A percentile compares a stretch with the other conserved stretches of the same genome.
Evolutionary conservation across 257 asterid species (phyloP).

Genomic region (Forsythia suspensa): DNA sequence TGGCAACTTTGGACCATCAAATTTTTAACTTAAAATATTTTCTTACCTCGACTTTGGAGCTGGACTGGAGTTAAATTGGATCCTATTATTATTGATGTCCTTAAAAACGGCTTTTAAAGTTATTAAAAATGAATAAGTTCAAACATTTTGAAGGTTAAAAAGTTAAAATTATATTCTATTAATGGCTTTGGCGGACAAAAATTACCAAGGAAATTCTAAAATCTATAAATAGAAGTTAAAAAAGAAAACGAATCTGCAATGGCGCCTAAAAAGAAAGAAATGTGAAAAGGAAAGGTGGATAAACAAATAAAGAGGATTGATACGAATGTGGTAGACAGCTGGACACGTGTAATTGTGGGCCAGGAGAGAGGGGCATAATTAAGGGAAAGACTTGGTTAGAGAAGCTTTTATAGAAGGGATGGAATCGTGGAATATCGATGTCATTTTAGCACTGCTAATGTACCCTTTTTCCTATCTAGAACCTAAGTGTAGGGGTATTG

Average conservation of each 20-base stretch:
- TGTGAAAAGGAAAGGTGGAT: background rate
- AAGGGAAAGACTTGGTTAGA: background rate
- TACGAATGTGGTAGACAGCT: conserved; percentile 26
- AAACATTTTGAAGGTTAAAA: too few relatives aligned
- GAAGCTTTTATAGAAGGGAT: background rate
- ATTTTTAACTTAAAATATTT: background rate
- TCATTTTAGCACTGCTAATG: background rate
- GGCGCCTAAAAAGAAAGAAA: background rate
- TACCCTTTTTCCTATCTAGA: background rate
- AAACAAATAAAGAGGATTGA: background rate
- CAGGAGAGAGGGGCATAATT: background rate
- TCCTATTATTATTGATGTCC: background rate
- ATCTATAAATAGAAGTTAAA: background rate
- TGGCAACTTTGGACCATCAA: background rate
- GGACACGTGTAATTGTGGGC: conserved; percentile 24
- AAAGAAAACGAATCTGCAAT: background rate
- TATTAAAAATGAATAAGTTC: too few relatives aligned
- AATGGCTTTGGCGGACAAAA: too few relatives aligned
- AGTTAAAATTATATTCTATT: too few relatives aligned
- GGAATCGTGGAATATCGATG: background rate
- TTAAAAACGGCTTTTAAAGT: background rate
- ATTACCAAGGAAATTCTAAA: too few relatives aligned
- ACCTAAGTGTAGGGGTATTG: background rate
- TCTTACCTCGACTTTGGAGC: conserved; percentile 21
- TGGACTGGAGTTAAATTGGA: background rate